phyloP scores from a whole-genome alignment of 768 basidiomycete genomes.

The Cystobasidium ongulense region DNA sequence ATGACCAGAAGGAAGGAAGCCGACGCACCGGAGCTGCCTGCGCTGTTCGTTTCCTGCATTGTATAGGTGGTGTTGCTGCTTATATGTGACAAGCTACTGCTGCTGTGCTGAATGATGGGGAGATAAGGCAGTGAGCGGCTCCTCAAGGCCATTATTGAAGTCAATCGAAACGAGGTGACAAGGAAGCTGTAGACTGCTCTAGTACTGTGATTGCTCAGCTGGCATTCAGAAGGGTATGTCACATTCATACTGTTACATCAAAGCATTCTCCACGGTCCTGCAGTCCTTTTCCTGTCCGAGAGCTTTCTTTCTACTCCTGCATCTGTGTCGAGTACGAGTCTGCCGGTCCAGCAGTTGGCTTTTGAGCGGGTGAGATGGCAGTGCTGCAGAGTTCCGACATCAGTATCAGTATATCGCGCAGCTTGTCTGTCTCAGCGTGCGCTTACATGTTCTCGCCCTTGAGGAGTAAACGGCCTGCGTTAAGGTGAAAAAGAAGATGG shows the following conservation, averaged over 20 bases:
- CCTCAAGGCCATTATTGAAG: too few relatives aligned
- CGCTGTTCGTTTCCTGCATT: not conserved
- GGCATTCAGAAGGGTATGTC: not conserved
- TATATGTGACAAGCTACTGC: not conserved
- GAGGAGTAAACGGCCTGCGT: constrained; percentile 65
- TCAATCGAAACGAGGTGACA: not conserved
- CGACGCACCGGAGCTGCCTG: not conserved
- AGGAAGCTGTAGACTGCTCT: not conserved
- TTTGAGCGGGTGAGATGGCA: constrained; percentile 4
- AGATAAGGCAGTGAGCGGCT: too few relatives aligned
- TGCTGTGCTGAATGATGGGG: not conserved
- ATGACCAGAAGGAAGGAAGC: not conserved
- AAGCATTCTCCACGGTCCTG: not conserved
- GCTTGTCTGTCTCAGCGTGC: too few relatives aligned
- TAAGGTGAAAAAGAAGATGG: not conserved
- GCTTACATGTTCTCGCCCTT: constrained; percentile 81
- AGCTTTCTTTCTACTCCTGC: constrained; percentile 8
- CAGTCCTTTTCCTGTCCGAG: not conserved
- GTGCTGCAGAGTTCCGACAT: not conserved
- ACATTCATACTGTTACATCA: not conserved
- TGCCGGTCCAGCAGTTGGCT: not conserved
- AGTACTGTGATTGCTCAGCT: not conserved
- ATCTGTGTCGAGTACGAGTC: constrained; percentile 6
- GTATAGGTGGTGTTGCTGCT: not conserved
- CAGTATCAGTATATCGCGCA: not conserved